phyloP scores from a whole-genome alignment of 495 filamentous ascomycete species.

The Aspergillus ostianus region DNA sequence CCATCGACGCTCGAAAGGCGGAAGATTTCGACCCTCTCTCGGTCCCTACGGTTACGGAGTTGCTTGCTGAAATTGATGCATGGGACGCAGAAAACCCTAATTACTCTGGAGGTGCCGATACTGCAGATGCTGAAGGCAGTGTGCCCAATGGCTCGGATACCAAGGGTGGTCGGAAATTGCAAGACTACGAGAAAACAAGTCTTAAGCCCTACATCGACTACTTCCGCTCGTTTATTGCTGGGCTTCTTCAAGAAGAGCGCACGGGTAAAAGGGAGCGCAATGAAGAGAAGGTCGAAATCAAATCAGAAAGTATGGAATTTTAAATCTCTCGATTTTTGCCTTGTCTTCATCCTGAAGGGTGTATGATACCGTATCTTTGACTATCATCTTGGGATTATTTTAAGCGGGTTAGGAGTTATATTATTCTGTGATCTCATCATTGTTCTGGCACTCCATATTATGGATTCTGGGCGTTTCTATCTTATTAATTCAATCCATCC shows the following conservation, averaged over 20 bases:
- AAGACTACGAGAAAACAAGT: constrained; percentile 96
- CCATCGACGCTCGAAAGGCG: constrained; percentile 68
- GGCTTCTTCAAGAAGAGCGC: constrained; percentile 77
- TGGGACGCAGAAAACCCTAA: constrained; percentile 55
- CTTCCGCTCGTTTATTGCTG: constrained; percentile 78
- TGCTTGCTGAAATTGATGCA: constrained; percentile 77
- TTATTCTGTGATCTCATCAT: neutral
- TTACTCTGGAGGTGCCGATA: constrained; percentile 28
- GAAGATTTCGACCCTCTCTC: constrained; percentile 82
- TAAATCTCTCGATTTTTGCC: constrained; percentile 18
- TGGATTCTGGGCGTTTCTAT: neutral
- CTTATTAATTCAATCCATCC: neutral
- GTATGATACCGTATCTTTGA: neutral
- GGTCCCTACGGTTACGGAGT: constrained; percentile 80
- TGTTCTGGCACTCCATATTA: neutral
- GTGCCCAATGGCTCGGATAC: constrained; percentile 35
- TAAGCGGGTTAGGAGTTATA: constrained; percentile 12
- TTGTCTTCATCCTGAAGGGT: neutral
- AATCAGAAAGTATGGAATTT: constrained; percentile 55
- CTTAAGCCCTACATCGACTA: constrained; percentile 89
- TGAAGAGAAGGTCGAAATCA: constrained; percentile 48
- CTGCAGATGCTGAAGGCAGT: constrained; percentile 40
- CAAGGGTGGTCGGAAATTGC: constrained; percentile 48
- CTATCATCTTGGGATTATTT: constrained; percentile 8
- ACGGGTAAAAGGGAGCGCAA: constrained; percentile 72